phyloP scores from a whole-genome alignment of 2,329 filamentous ascomycete species.

The Nothomitra cinnamomea region DNA sequence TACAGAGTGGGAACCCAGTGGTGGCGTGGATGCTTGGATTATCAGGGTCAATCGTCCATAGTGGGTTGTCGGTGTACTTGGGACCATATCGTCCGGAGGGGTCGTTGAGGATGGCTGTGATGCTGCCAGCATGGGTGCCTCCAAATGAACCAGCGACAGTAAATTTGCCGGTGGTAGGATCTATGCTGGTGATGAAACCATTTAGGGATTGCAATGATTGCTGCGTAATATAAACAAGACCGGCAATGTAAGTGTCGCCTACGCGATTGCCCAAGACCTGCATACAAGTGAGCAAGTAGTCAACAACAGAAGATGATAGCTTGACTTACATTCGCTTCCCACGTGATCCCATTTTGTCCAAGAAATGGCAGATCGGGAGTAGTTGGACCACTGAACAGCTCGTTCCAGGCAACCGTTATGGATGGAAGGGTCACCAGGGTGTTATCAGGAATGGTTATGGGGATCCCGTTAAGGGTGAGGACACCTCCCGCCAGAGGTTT shows the following conservation, averaged over 20 bases:
- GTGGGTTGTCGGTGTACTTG: constrained; percentile 4
- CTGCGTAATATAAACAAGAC: constrained; percentile 13
- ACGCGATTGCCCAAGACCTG: constrained; percentile 10
- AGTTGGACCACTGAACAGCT: constrained; percentile 10
- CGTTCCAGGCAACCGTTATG: constrained; percentile 12
- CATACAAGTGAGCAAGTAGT: constrained; percentile 10
- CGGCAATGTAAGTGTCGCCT: constrained; percentile 8
- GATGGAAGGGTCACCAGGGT: constrained; percentile 12
- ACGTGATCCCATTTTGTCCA: neutral
- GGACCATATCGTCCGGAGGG: constrained; percentile 6
- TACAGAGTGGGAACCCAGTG: constrained; percentile 8
- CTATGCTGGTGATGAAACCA: constrained; percentile 12
- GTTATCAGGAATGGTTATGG: constrained; percentile 10
- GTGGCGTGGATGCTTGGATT: constrained; percentile 7
- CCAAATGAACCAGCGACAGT: too few relatives aligned
- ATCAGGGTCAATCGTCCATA: constrained; percentile 7
- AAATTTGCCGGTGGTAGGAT: too few relatives aligned
- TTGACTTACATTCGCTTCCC: too few relatives aligned
- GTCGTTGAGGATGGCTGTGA: constrained; percentile 9
- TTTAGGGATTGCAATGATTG: constrained; percentile 8
- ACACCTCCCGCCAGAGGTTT: constrained; percentile 12
- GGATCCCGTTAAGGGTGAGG: constrained; percentile 11
- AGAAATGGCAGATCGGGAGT: constrained; percentile 8
- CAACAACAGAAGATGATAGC: neutral
- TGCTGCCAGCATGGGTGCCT: too few relatives aligned